phyloP scores from a whole-genome alignment of 495 filamentous ascomycete genomes.

The Aspergillus wentii region DNA sequence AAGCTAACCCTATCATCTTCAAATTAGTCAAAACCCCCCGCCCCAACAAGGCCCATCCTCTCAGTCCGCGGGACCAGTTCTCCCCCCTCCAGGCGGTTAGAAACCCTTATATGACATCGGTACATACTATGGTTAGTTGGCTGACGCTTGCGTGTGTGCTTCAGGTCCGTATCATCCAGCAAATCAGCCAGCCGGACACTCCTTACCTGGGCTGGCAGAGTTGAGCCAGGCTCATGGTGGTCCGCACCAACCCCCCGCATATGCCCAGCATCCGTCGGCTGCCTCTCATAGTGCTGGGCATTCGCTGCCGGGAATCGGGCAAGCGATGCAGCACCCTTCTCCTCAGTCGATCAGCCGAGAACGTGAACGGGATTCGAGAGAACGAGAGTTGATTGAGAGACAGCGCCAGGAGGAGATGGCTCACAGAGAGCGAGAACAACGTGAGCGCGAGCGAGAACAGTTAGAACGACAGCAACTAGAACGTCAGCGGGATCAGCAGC shows the following conservation, averaged over 20 bases:
- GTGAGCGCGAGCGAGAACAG: constrained; percentile 63
- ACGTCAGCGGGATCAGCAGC: constrained; percentile 43
- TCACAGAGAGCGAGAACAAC: constrained; percentile 59
- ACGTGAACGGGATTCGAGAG: constrained; percentile 47
- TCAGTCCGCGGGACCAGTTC: constrained; percentile 44
- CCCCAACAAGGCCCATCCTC: constrained; percentile 42
- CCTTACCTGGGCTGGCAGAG: constrained; percentile 47
- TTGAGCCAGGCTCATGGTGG: constrained; percentile 45
- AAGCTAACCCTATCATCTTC: constrained; percentile 11
- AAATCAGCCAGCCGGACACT: constrained; percentile 44
- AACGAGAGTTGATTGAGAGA: constrained; percentile 44
- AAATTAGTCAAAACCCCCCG: constrained; percentile 37
- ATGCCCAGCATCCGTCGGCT: constrained; percentile 37
- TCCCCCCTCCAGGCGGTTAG: constrained; percentile 47
- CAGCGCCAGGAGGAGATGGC: constrained; percentile 55
- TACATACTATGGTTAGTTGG: constrained; percentile 7
- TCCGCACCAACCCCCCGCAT: constrained; percentile 45
- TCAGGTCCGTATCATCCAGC: constrained; percentile 39
- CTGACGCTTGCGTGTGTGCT: constrained; percentile 21
- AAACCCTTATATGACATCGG: constrained; percentile 3
- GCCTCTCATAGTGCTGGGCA: constrained; percentile 42
- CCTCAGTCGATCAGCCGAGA: constrained; percentile 48
- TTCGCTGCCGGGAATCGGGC: constrained; percentile 47
- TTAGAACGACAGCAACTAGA: constrained; percentile 51
- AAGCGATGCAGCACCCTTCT: constrained; percentile 48